Percentiles rank a stretch among this genome's conserved stretches.
Evolutionary conservation across 495 filamentous ascomycete genomes (phyloP).

Genomic region (Tuber brumale): DNA sequence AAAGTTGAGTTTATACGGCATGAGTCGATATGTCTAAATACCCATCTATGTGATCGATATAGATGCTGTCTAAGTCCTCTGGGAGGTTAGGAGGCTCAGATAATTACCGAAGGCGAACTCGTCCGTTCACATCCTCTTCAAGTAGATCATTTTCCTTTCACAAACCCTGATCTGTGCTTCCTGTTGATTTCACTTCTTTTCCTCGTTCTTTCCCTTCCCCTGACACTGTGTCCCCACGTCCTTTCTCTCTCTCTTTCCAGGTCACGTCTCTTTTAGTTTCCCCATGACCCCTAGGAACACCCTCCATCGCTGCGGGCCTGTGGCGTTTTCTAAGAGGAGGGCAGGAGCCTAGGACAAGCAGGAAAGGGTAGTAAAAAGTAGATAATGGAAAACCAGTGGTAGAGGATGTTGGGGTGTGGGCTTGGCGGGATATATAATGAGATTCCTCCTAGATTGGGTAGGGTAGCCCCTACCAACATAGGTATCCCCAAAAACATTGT

Average conservation of each 20-base stretch:
- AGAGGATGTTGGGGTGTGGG: not conserved
- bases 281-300: too few relatives aligned
- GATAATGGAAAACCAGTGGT: not conserved
- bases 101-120: not conserved
- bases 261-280: not conserved
- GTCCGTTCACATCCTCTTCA: not conserved
- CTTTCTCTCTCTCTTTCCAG: not conserved
- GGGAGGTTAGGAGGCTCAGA: not conserved
- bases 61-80: not conserved
- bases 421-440: not conserved
- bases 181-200: not conserved
- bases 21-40: not conserved
- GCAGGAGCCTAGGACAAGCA: not conserved
- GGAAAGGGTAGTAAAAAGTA: not conserved
- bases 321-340: not conserved
- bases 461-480: too few relatives aligned
- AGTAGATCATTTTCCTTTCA: not conserved
- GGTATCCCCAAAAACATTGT: too few relatives aligned
- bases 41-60: not conserved
- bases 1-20: not conserved
- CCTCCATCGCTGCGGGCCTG: not conserved
- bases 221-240: not conserved
- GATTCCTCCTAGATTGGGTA: too few relatives aligned
- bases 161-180: not conserved
- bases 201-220: not conserved